phyloP scores from a whole-genome alignment of 345 rosid genomes.

The Moricandia arvensis region DNA sequence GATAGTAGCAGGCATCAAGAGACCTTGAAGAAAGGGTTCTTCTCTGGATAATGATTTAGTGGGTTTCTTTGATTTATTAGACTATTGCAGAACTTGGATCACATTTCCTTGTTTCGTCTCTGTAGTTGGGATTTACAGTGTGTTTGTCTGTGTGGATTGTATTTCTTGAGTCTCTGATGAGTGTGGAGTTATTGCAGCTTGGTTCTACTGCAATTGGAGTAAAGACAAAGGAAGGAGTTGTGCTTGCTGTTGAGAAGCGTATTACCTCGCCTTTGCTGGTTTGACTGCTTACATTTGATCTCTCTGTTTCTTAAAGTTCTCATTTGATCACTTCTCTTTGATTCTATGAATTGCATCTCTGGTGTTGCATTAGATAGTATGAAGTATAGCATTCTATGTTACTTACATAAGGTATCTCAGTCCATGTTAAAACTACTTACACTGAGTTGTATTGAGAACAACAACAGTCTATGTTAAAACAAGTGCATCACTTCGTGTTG shows the following conservation, averaged over 20 bases:
- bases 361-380: not conserved
- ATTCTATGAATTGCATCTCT: not conserved
- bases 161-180: not conserved
- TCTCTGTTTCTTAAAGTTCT: not conserved
- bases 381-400: not conserved
- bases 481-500: not conserved
- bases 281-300: not conserved
- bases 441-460: too few relatives aligned
- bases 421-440: not conserved
- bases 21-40: not conserved
- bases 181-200: not conserved
- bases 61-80: not conserved
- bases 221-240: not conserved
- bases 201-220: not conserved
- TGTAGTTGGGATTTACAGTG: not conserved
- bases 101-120: not conserved
- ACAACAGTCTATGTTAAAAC: not conserved
- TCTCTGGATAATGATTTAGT: not conserved
- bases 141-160: not conserved
- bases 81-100: not conserved
- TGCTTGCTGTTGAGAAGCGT: not conserved
- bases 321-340: not conserved
- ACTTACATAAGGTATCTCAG: not conserved
- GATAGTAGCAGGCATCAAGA: not conserved
- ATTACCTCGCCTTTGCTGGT: not conserved